These are phyloP conservation scores for Podospora pseudoanserina DNA, from an alignment of 495 filamentous ascomycete genomes.

Conservation along the genomic window DNA sequence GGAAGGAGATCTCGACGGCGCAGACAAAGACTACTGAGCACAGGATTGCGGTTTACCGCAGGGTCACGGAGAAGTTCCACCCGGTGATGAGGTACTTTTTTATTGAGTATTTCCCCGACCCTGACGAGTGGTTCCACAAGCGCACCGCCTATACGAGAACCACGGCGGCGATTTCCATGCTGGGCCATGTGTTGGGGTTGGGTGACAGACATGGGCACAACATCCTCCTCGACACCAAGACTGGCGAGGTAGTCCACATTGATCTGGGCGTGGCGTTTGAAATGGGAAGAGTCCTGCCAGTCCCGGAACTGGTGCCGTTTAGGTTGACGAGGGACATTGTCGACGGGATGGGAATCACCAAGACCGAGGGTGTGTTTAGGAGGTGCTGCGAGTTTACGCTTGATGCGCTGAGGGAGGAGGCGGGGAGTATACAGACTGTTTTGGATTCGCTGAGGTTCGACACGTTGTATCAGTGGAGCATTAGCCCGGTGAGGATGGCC, in stretches of 20 bases:
- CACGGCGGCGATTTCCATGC: constrained; percentile 90
- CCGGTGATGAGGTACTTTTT: constrained; percentile 98
- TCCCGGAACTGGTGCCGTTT: constrained; percentile 95
- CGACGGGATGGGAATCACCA: constrained; percentile 94
- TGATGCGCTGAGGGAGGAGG: constrained; percentile 86
- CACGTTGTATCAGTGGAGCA: constrained; percentile 91
- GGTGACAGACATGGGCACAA: constrained; percentile 96
- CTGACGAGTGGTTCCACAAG: constrained; percentile 90
- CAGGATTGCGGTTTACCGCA: constrained; percentile 69
- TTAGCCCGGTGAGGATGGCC: constrained; percentile 80
- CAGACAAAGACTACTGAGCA: constrained; percentile 62
- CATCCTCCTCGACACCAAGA: constrained; percentile 85
- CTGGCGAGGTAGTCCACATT: constrained; percentile 93
- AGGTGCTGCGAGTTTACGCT: constrained; percentile 97
- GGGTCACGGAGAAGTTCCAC: constrained; percentile 73
- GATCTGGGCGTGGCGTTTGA: constrained; percentile 96
- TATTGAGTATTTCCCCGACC: constrained; percentile 88
- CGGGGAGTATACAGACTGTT: constrained; percentile 94
- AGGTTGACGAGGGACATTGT: constrained; percentile 92
- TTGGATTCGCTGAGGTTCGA: constrained; percentile 94
- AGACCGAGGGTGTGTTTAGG: constrained; percentile 92
- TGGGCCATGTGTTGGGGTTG: constrained; percentile 90
- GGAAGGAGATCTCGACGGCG: constrained; percentile 70
- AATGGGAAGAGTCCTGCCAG: constrained; percentile 84
- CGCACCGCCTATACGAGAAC: constrained; percentile 86